Evolutionary conservation across 1,284 basidiomycete genomes (phyloP).

Genomic region (Earliella scabrosa): DNA sequence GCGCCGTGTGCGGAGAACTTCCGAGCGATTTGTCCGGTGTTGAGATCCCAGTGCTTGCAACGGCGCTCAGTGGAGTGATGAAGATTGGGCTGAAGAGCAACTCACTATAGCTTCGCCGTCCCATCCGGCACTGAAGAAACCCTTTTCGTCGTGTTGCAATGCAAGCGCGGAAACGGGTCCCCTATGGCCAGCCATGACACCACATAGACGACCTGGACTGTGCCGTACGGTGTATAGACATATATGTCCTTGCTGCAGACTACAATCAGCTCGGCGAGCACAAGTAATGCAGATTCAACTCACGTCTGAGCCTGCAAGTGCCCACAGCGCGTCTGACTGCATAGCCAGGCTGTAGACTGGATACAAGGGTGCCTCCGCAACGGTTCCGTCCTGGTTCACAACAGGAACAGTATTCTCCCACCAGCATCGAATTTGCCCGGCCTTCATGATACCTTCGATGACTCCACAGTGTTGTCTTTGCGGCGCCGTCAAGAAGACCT

Average conservation of each 20-base stretch:
- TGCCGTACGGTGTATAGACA: constrained; percentile 94
- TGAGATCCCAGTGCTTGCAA: constrained; percentile 94
- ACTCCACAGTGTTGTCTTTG: constrained; percentile 89
- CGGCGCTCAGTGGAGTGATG: neutral
- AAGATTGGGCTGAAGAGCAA: constrained; percentile 25
- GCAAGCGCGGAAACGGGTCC: constrained; percentile 88
- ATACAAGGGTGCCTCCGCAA: constrained; percentile 56
- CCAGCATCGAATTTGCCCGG: constrained; percentile 87
- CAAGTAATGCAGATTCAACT: constrained; percentile 36
- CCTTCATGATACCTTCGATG: constrained; percentile 91
- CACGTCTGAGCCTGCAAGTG: constrained; percentile 84
- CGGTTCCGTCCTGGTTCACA: constrained; percentile 34
- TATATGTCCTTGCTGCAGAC: constrained; percentile 75
- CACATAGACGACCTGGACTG: constrained; percentile 82
- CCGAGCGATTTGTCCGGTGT: constrained; percentile 84
- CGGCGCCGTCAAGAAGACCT: constrained; percentile 86
- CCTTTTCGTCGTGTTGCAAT: constrained; percentile 81
- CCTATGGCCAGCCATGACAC: constrained; percentile 76
- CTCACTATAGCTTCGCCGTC: constrained; percentile 89
- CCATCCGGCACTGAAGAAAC: constrained; percentile 93
- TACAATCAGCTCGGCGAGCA: neutral
- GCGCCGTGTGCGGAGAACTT: constrained; percentile 85
- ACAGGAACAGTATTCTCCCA: constrained; percentile 76
- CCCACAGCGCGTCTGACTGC: constrained; percentile 91
- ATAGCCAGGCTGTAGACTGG: constrained; percentile 88